Evolutionary conservation across 2,329 filamentous ascomycete species (phyloP), one percentile per base, ranked within the genome.

Genomic region (Hypoxylon sp.): DNA sequence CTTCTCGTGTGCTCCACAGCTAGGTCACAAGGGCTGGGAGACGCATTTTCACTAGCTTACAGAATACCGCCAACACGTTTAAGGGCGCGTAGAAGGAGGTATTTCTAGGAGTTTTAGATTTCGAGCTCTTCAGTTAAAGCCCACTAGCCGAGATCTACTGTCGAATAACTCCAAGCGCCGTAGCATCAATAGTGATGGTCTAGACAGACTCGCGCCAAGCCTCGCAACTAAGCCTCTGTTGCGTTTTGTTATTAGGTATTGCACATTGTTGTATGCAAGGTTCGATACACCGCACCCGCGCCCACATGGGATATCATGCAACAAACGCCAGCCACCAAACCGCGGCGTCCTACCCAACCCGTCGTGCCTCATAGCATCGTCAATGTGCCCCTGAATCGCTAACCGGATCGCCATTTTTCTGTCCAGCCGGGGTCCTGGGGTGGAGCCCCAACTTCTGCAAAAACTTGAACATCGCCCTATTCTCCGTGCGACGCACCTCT

Each of bases 401-500:
- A 24, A 9, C 32, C 16, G 48, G 11, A 8, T 64, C 55, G 48
- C 51, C 63, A 40, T 58, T 63, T 14, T 50, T 62, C 26, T 64
- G 61, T 16, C 55, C 50, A 20, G 64, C 61, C 28, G 70, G 71
- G 38, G 67, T 72, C 72, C 73, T 50, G 4, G 80, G 76, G 11
- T 73, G 65, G 3, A 80, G 69, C 12, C 77, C 75, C 6, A 84
- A 68, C 69, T 80, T 84, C 66, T 81, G 76, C 72, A 83, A 72
- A 14, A 83, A 64, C 68, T 72, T 77, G 2, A 73, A 65, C 26
- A 72, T 73, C 5, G 73, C 72, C 16, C 77, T 76, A 62, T 77
- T 93, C 64, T 75, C 73, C 2, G 36, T 59, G 33, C 67, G 67
- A 5, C 24, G 59, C 2, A 58, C 14, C 38, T 71, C 72, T 50